Evolutionary conservation across 106 monocot species (phyloP).

Genomic region (Acorus calamus): DNA sequence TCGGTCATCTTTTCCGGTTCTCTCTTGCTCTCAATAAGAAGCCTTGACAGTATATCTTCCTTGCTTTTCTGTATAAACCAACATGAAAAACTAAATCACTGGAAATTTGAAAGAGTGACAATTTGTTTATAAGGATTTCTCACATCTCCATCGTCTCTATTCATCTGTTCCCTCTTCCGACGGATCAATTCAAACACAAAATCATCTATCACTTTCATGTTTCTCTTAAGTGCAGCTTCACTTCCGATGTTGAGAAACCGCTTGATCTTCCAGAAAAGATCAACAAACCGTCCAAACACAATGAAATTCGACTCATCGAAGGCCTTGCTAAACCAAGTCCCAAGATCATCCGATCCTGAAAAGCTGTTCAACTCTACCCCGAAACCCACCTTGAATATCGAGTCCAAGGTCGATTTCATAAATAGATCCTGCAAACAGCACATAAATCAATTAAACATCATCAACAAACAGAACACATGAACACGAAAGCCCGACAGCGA

Average conservation of each 20-base stretch:
- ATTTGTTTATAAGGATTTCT: conserved; percentile 1
- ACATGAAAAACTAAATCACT: not conserved
- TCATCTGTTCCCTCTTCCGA: conserved; percentile 15
- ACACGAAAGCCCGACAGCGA: not conserved
- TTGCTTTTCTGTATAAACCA: conserved; percentile 13
- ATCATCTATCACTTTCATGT: conserved; percentile 35
- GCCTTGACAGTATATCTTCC: conserved; percentile 52
- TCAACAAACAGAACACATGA: conserved; percentile 1
- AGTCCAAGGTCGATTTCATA: conserved; percentile 42
- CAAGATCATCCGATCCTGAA: conserved; percentile 14
- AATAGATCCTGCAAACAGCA: conserved; percentile 16
- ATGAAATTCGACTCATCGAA: conserved; percentile 40
- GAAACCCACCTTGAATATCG: conserved; percentile 52
- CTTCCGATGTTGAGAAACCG: conserved; percentile 33
- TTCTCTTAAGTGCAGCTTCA: conserved; percentile 38
- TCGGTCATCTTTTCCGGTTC: conserved; percentile 20
- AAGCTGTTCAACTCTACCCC: conserved; percentile 37
- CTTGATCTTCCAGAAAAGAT: conserved; percentile 39
- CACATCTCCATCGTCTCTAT: not conserved
- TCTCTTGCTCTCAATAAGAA: conserved; percentile 28
- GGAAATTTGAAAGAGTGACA: no score
- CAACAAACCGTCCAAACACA: conserved; percentile 20
- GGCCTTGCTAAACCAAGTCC: conserved; percentile 24
- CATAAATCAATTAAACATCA: not conserved
- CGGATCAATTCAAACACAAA: conserved; percentile 24